Conservation (phyloP, 208 protist genomes). For the Acanthamoeba lenticulata region DNA sequence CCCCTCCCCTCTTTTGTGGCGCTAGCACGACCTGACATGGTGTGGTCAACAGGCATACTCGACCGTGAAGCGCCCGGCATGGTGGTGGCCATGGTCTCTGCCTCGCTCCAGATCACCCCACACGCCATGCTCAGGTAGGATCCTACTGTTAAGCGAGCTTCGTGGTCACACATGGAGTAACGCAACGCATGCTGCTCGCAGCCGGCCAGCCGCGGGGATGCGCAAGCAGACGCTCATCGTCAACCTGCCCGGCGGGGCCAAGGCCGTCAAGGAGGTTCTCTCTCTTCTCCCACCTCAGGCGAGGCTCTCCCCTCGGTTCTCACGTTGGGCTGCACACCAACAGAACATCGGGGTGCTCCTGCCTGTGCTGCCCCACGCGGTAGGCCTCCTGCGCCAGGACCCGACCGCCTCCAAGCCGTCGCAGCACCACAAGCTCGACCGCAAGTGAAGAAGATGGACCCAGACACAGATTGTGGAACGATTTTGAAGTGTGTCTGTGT, state of each 20-base stretch:
- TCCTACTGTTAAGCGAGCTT: background rate
- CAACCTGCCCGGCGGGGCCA: conserved; percentile 77
- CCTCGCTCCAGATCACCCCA: conserved; percentile 68
- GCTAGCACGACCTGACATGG: background rate
- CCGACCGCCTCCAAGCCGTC: background rate
- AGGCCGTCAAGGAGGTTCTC: conserved; percentile 72
- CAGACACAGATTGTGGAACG: too few species aligned
- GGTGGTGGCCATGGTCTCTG: conserved; percentile 70
- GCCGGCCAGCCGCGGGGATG: conserved; percentile 69
- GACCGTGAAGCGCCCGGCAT: conserved; percentile 72
- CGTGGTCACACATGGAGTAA: background rate
- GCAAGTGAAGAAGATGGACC: too few species aligned
- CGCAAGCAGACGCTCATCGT: conserved; percentile 72
- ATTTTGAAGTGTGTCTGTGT: background rate
- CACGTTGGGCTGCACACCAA: background rate
- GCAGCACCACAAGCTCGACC: conserved; percentile 58
- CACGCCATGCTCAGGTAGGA: conserved; percentile 71
- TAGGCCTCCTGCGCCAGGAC: conserved; percentile 48
- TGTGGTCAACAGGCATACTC: background rate
- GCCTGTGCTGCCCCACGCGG: conserved; percentile 72
- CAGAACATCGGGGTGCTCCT: conserved; percentile 50
- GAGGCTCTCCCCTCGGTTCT: background rate
- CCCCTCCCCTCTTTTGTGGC: background rate
- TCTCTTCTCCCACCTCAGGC: background rate
- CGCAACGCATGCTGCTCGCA: background rate